phyloP scores from a whole-genome alignment of 441 rosid species.

The Metrosideros polymorpha region DNA sequence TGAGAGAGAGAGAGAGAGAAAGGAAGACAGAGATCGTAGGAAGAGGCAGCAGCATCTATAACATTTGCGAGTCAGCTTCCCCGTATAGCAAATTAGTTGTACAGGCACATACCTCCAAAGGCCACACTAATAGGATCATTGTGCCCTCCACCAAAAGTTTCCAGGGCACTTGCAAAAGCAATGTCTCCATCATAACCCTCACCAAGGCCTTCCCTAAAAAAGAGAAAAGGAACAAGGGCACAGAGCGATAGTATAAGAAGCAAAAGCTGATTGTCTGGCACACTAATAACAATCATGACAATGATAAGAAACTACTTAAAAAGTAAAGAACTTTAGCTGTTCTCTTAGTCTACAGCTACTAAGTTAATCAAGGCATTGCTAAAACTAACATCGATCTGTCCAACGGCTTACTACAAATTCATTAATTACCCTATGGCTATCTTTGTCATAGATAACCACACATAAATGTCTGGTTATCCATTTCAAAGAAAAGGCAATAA shows the following conservation, averaged over 20 bases:
- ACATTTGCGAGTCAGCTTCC: not conserved
- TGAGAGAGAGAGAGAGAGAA: not conserved
- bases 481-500: not conserved
- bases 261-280: not conserved
- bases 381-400: not conserved
- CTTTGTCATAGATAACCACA: not conserved
- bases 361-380: not conserved
- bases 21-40: not conserved
- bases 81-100: not conserved
- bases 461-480: not conserved
- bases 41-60: not conserved
- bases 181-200: slow-evolving; percentile 99
- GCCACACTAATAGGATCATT: slow-evolving; percentile 98
- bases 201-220: slow-evolving; percentile 91
- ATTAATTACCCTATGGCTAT: not conserved
- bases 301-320: not conserved
- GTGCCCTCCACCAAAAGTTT: slow-evolving; percentile 98
- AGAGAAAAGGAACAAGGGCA: slow-evolving; percentile 8
- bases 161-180: slow-evolving; percentile 98
- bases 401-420: not conserved
- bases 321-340: not conserved
- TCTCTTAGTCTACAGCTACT: not conserved
- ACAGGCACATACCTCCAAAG: slow-evolving; percentile 71
- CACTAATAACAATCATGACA: not conserved
- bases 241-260: not conserved